Evolutionary conservation across 2,329 filamentous ascomycete genomes (phyloP).

Genomic region (Nothophaeocryptopus gaeumannii): DNA sequence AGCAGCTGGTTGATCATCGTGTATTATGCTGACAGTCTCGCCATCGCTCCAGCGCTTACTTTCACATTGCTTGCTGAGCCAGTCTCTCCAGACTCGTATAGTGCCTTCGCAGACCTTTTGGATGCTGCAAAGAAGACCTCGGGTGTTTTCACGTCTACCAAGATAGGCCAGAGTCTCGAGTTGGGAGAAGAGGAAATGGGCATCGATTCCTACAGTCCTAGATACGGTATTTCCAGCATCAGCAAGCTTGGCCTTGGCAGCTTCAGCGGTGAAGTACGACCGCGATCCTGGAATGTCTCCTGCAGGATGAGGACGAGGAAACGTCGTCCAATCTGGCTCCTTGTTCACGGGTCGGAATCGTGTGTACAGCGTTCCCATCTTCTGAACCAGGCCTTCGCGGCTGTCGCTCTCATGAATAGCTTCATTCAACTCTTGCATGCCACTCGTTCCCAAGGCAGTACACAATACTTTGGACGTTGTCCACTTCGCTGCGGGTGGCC

Average conservation of each 20-base stretch:
- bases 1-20: slow-evolving; percentile 13
- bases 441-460: slow-evolving; percentile 63
- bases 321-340: slow-evolving; percentile 45
- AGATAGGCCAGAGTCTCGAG: slow-evolving; percentile 67
- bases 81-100: slow-evolving; percentile 68
- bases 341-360: slow-evolving; percentile 65
- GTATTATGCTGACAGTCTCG: slow-evolving; percentile 28
- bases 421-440: slow-evolving; percentile 46
- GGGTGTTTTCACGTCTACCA: slow-evolving; percentile 61
- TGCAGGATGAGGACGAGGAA: slow-evolving; percentile 42
- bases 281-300: slow-evolving; percentile 49
- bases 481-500: slow-evolving; percentile 67
- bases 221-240: slow-evolving; percentile 42
- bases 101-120: slow-evolving; percentile 66
- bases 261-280: slow-evolving; percentile 33
- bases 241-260: slow-evolving; percentile 12
- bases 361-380: slow-evolving; percentile 62
- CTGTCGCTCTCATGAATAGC: slow-evolving; percentile 36
- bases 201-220: slow-evolving; percentile 64
- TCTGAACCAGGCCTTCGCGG: slow-evolving; percentile 45
- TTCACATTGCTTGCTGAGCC: slow-evolving; percentile 56
- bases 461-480: slow-evolving; percentile 69
- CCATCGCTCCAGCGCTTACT: slow-evolving; percentile 31
- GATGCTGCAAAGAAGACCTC: slow-evolving; percentile 62
- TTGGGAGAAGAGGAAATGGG: slow-evolving; percentile 70